Conservation (phyloP, 108 stramenopile genomes). For the Thalassiosira profunda region DNA sequence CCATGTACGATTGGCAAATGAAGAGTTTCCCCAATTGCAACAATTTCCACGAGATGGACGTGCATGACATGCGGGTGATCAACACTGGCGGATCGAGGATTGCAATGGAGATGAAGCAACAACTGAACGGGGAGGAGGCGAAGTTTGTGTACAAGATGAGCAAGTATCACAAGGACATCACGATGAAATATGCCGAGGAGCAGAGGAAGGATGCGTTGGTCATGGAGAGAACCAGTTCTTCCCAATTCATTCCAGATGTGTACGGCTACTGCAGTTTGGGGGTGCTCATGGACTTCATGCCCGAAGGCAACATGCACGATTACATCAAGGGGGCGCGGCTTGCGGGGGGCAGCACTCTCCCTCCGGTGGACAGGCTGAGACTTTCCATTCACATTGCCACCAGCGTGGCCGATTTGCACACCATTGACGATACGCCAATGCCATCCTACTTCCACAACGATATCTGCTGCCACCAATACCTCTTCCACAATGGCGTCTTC, state of each 20-base stretch:
- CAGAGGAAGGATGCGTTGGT: constrained; percentile 44
- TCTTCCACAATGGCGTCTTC: constrained; percentile 32
- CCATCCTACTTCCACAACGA: constrained; percentile 59
- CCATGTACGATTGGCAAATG: constrained; percentile 43
- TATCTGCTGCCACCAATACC: constrained; percentile 59
- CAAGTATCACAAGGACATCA: constrained; percentile 20
- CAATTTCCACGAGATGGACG: constrained; percentile 47
- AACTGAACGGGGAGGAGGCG: not conserved
- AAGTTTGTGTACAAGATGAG: constrained; percentile 49
- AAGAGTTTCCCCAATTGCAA: constrained; percentile 43
- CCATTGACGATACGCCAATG: constrained; percentile 39
- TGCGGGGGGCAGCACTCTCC: constrained; percentile 13
- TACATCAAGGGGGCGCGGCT: constrained; percentile 44
- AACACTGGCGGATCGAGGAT: constrained; percentile 15
- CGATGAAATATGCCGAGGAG: constrained; percentile 8
- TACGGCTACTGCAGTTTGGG: constrained; percentile 42
- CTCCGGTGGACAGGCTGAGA: constrained; percentile 12
- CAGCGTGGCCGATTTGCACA: constrained; percentile 60
- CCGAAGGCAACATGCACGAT: constrained; percentile 49
- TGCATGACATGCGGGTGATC: constrained; percentile 21
- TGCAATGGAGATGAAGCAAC: constrained; percentile 29
- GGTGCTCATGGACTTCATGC: constrained; percentile 54
- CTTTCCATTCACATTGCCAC: constrained; percentile 48
- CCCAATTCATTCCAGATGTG: constrained; percentile 38
- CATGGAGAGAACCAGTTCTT: constrained; percentile 24